Evolutionary conservation across 2,329 filamentous ascomycete species (phyloP).

Genomic region (Cadophora luteo-olivacea): DNA sequence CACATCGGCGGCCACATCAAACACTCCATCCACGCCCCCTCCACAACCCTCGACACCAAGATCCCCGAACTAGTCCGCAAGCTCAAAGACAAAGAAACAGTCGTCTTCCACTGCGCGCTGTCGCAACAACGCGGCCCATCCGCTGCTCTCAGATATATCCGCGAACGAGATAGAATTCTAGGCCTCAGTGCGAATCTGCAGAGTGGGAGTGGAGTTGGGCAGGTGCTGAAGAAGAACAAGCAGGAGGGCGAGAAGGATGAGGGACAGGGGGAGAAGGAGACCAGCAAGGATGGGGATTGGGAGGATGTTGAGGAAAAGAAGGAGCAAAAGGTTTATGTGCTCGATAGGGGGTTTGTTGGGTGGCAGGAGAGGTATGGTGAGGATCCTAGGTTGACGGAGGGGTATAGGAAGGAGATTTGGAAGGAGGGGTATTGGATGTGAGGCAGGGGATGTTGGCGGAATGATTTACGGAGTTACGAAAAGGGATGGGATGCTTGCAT

Average conservation of each 20-base stretch:
- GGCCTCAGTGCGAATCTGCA: slow-evolving; percentile 32
- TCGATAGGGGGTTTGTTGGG: slow-evolving; percentile 83
- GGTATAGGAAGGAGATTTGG: slow-evolving; percentile 87
- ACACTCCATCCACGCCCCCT: slow-evolving; percentile 78
- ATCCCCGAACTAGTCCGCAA: slow-evolving; percentile 84
- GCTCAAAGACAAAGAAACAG: slow-evolving; percentile 77
- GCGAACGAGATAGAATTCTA: slow-evolving; percentile 66
- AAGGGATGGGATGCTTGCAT: neutral
- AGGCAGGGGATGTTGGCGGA: neutral
- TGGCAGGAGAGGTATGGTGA: slow-evolving; percentile 88
- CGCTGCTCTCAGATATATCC: slow-evolving; percentile 80
- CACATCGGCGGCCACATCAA: slow-evolving; percentile 90
- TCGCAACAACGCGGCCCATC: slow-evolving; percentile 89
- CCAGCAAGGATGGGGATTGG: slow-evolving; percentile 44
- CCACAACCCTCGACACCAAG: slow-evolving; percentile 72
- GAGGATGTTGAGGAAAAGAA: slow-evolving; percentile 38
- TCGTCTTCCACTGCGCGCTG: slow-evolving; percentile 94
- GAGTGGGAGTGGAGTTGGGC: slow-evolving; percentile 32
- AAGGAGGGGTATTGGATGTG: slow-evolving; percentile 44
- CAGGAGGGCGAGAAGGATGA: slow-evolving; percentile 36
- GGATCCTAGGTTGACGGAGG: slow-evolving; percentile 83
- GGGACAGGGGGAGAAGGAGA: slow-evolving; percentile 42
- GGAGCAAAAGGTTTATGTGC: slow-evolving; percentile 77
- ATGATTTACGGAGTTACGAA: neutral
- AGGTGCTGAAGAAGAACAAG: slow-evolving; percentile 34